Percentiles rank a stretch among this genome's conserved stretches.
Conservation (phyloP, 768 basidiomycete species). For the Tricholoma saponaceum region DNA sequence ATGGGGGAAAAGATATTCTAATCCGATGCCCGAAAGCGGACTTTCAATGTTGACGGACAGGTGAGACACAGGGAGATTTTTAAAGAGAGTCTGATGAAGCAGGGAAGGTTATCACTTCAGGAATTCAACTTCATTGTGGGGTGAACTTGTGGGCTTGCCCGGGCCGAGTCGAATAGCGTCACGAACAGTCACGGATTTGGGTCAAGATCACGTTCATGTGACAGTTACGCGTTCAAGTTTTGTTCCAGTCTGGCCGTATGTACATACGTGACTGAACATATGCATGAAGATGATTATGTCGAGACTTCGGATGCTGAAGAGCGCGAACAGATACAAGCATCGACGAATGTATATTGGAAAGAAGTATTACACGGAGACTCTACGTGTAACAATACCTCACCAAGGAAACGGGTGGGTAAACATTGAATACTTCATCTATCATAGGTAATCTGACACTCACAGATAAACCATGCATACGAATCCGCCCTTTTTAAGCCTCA, state of each 20-base stretch:
- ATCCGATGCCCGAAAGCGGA: no score
- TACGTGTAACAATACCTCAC: slow-evolving; percentile 16
- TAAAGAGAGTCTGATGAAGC: no score
- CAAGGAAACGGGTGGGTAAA: slow-evolving; percentile 12
- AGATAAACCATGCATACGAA: slow-evolving; percentile 1
- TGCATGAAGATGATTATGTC: slow-evolving; percentile 43
- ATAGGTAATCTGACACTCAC: neutral
- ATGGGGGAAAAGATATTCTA: no score
- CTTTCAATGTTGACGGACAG: no score
- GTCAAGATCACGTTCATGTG: neutral
- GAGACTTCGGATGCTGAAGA: slow-evolving; percentile 67
- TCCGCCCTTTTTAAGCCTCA: neutral
- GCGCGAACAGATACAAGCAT: slow-evolving; percentile 35
- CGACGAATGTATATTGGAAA: slow-evolving; percentile 4
- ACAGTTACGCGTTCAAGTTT: neutral
- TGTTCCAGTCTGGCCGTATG: no score
- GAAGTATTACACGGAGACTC: neutral
- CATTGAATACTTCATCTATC: neutral
- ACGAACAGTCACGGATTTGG: neutral
- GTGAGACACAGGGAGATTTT: no score
- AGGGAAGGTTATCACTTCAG: no score
- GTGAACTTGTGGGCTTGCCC: no score
- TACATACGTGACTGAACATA: slow-evolving; percentile 8
- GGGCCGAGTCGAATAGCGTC: no score
- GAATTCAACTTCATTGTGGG: no score